Evolutionary conservation across 345 rosid genomes (phyloP).

Genomic region (Lepidium didymum): DNA sequence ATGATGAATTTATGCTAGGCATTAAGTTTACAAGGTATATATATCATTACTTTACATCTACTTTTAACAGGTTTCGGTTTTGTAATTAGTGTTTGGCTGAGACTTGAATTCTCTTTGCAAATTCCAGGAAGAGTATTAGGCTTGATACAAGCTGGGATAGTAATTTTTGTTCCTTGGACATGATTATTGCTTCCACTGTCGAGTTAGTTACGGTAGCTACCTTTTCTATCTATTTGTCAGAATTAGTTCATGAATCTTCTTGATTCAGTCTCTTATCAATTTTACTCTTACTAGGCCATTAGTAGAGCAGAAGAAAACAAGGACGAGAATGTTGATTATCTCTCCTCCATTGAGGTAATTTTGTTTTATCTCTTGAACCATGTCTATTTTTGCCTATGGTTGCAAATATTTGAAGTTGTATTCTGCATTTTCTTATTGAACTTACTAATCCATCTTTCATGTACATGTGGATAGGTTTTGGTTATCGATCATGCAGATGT

Average conservation of each 20-base stretch:
- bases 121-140: slow-evolving; percentile 67
- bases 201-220: slow-evolving; percentile 51
- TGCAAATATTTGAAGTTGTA: background rate
- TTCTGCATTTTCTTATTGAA: slow-evolving; percentile 1
- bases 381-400: background rate
- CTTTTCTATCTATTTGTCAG: background rate
- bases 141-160: slow-evolving; percentile 33
- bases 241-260: background rate
- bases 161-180: slow-evolving; percentile 81
- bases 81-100: slow-evolving; percentile 1
- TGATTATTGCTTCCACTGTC: slow-evolving; percentile 88
- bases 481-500: slow-evolving; percentile 91
- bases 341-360: slow-evolving; percentile 87
- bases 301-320: slow-evolving; percentile 49
- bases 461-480: slow-evolving; percentile 54
- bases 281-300: slow-evolving; percentile 51
- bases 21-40: slow-evolving; percentile 82
- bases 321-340: slow-evolving; percentile 73
- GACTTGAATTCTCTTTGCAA: background rate
- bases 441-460: slow-evolving; percentile 2
- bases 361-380: slow-evolving; percentile 2
- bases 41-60: background rate
- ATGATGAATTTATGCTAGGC: slow-evolving; percentile 81
- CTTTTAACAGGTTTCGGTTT: background rate
- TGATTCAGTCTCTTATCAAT: background rate